Evolutionary conservation across 257 asterid genomes (phyloP), one percentile per base, ranked within the genome.

Genomic region (Przewalskia tangutica): DNA sequence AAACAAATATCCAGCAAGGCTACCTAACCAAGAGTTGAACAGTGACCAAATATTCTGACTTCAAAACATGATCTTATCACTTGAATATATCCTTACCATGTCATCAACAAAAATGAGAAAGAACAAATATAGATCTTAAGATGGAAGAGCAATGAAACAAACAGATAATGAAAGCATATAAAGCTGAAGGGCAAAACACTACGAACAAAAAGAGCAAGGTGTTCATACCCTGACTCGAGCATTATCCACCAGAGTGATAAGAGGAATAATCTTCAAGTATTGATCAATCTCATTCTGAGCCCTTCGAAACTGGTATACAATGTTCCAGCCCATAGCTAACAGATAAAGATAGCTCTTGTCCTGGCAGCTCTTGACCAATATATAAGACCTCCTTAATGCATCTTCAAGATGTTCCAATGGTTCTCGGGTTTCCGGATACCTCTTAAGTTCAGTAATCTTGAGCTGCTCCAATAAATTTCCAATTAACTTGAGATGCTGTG

Each of bases 321-420:
- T 91, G 92, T 94, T 94, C 98, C 98, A 94, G 14, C 98, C 98
- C 98, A 94, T 94, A 1, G 98, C 98, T 58, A 94, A 90, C 18
- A 94, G 91, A 86, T 94, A 94, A 68, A 94, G 84, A 59, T 90
- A 94, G 81, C 98, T 94, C 86, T 95, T 84, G 77, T 94, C 97
- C 83, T 94, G 98, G 70, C 98, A 94, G 83, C 97, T 94, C 81
- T 90, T 90, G 4, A 94, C 92, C 94, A 94, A 81, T 79, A 94
- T 85, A 83, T 87, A 94, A 8, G 98, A 88, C 86, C 97, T 91
- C 87, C 97, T 89, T 87, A 94, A 77, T 4, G 97, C 94, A 88
- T 94, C 97, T 87, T 94, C 98, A 51, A 94, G 93, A 80, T 92
- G 97, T 77, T 94, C 98, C 84, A 94, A 85, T 5, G 97, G 97